Evolutionary conservation across 176 grass and related monocot genomes (phyloP).

Genomic region (Dactylis glomerata): DNA sequence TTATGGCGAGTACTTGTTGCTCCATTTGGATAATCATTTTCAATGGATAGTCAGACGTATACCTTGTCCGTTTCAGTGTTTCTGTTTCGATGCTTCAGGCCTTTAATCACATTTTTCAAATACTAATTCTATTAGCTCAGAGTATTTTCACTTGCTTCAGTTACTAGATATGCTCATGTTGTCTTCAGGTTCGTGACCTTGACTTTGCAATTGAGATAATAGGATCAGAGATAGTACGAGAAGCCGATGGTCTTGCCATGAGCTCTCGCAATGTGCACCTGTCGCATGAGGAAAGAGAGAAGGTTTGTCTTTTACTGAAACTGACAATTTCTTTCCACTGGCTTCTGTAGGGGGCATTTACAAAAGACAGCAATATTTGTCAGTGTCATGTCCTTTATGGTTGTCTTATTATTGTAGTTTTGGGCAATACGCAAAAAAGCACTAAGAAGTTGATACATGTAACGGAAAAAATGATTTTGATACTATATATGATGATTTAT

Average conservation of each 20-base stretch:
- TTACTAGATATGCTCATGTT: constrained; percentile 18
- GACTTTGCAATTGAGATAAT: constrained; percentile 75
- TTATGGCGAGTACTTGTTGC: not conserved
- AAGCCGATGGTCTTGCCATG: constrained; percentile 94
- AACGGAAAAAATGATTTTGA: not conserved
- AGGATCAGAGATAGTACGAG: constrained; percentile 79
- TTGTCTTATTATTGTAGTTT: not conserved
- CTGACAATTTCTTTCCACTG: not conserved
- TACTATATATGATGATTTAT: not conserved
- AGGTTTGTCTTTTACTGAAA: constrained; percentile 46
- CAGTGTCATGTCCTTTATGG: not conserved
- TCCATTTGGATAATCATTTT: not conserved
- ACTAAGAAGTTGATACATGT: not conserved
- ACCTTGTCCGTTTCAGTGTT: not conserved
- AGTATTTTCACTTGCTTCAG: not conserved
- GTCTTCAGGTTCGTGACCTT: constrained; percentile 74
- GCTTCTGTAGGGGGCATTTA: not conserved
- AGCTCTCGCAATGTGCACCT: constrained; percentile 86
- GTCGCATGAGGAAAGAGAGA: constrained; percentile 48
- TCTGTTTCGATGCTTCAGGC: not conserved
- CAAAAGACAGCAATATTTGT: not conserved
- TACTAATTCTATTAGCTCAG: not conserved
- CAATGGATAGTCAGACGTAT: not conserved
- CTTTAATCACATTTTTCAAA: not conserved
- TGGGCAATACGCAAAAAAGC: not conserved